Conservation (phyloP, 75 land plant species). For the Azolla pinnata region DNA sequence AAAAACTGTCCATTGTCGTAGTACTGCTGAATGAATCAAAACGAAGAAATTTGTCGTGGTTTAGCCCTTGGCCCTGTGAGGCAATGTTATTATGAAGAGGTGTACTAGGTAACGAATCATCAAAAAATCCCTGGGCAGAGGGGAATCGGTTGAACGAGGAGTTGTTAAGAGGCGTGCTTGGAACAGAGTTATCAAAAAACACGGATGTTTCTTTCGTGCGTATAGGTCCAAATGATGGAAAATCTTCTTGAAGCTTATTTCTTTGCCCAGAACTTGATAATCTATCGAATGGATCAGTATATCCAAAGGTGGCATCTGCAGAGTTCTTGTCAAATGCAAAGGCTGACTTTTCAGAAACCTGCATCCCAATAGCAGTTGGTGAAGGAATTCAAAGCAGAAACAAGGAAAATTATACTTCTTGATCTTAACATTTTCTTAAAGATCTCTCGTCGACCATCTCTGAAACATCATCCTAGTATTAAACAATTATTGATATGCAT, state of each 20-base stretch:
- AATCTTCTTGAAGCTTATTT: not conserved
- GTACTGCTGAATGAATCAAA: conserved; percentile 68
- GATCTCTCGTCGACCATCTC: too few species aligned
- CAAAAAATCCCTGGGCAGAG: too few species aligned
- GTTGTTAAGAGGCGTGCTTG: conserved; percentile 29
- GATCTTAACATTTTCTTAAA: too few species aligned
- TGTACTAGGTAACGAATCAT: too few species aligned
- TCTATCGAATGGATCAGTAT: not conserved
- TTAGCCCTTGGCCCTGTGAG: conserved; percentile 13
- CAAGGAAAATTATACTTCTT: too few species aligned
- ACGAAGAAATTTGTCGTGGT: conserved; percentile 32
- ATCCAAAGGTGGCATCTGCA: not conserved
- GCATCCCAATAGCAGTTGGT: too few species aligned
- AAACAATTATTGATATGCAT: too few species aligned
- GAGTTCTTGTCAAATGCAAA: not conserved
- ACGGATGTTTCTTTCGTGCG: conserved; percentile 12
- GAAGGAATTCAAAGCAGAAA: too few species aligned
- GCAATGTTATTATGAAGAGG: too few species aligned
- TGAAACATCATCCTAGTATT: too few species aligned
- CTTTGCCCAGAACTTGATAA: not conserved
- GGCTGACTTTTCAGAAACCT: not conserved
- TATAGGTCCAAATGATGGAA: conserved; percentile 13
- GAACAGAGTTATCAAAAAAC: conserved; percentile 34
- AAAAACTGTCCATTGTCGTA: conserved; percentile 23
- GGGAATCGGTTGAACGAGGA: conserved; percentile 12